Evolutionary conservation across 2,329 filamentous ascomycete species (phyloP).

Genomic region (Colletotrichum orchidophilum): DNA sequence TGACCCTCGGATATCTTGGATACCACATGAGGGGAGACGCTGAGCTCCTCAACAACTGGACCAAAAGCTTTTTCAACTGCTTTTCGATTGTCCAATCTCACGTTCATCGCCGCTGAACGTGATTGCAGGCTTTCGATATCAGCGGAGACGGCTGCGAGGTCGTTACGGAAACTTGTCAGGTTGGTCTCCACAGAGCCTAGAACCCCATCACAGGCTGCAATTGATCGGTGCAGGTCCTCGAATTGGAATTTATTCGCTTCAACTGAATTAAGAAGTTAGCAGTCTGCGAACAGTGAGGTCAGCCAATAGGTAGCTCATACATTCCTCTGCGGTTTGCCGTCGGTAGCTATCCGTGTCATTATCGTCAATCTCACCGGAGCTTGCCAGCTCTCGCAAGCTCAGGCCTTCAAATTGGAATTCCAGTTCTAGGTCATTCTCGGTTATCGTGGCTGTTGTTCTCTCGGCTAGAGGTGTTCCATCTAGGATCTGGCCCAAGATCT

Average conservation of each 20-base stretch:
- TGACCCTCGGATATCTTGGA: slow-evolving; percentile 86
- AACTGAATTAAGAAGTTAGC: slow-evolving; percentile 56
- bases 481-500: slow-evolving; percentile 68
- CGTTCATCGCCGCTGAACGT: slow-evolving; percentile 83
- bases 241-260: slow-evolving; percentile 86
- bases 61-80: slow-evolving; percentile 88
- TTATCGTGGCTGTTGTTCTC: slow-evolving; percentile 41
- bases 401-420: slow-evolving; percentile 83
- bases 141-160: slow-evolving; percentile 89
- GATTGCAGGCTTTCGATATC: slow-evolving; percentile 95
- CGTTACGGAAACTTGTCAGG: slow-evolving; percentile 90
- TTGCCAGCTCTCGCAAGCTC: slow-evolving; percentile 77
- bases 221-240: slow-evolving; percentile 89
- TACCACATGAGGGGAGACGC: slow-evolving; percentile 84
- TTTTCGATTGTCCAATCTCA: slow-evolving; percentile 87
- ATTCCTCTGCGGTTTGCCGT: slow-evolving; percentile 75
- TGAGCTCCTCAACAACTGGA: slow-evolving; percentile 91
- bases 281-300: neutral
- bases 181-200: slow-evolving; percentile 93
- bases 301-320: slow-evolving; percentile 55
- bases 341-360: slow-evolving; percentile 39
- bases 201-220: slow-evolving; percentile 90
- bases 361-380: slow-evolving; percentile 40
- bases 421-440: slow-evolving; percentile 65
- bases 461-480: slow-evolving; percentile 38